These are phyloP conservation scores for Smithsoniella earleae DNA, from an alignment of 163 green algal genomes.

Conservation along the genomic window DNA sequence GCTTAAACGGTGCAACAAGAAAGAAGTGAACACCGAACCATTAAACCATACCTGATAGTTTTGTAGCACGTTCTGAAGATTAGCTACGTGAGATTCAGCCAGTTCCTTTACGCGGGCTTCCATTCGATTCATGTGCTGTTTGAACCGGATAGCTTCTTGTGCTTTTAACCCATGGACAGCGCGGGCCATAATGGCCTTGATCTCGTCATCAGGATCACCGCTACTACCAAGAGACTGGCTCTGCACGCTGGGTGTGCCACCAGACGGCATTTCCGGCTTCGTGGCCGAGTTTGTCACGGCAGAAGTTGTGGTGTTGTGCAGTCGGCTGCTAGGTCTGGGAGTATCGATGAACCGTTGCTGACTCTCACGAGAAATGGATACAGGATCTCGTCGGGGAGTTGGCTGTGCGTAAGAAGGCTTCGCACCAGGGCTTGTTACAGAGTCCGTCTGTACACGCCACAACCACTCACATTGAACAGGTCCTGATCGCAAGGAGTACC, in stretches of 20 bases:
- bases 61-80: neutral
- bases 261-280: too few relatives aligned
- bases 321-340: neutral
- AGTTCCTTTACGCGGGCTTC: constrained; percentile 2
- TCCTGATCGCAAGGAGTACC: too few relatives aligned
- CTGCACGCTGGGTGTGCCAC: neutral
- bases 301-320: neutral
- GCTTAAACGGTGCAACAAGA: too few relatives aligned
- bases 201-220: constrained; percentile 19
- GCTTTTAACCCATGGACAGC: constrained; percentile 23
- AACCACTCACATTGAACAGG: too few relatives aligned
- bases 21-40: too few relatives aligned
- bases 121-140: neutral
- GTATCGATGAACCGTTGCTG: neutral
- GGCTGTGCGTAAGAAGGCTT: too few relatives aligned
- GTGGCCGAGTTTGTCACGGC: neutral
- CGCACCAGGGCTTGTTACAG: too few relatives aligned
- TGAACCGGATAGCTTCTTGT: constrained; percentile 8
- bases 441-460: too few relatives aligned
- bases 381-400: too few relatives aligned
- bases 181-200: constrained; percentile 27
- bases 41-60: constrained; percentile 26
- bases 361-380: neutral
- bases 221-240: constrained; percentile 24
- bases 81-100: neutral